phyloP scores from a whole-genome alignment of 768 basidiomycete species.

The Lactifluus echinatus region DNA sequence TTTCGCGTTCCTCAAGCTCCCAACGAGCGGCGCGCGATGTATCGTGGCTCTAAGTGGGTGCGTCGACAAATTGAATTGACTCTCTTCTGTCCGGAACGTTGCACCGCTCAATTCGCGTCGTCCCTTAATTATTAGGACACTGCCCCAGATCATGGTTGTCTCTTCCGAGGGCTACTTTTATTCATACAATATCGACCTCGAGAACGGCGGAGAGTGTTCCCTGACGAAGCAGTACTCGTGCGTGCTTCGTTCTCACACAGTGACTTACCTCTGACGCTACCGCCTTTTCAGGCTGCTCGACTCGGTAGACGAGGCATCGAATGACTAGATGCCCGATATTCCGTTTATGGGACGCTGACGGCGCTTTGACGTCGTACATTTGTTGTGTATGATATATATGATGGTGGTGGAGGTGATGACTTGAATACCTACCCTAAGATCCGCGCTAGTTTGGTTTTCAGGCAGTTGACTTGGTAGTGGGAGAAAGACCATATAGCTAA shows the following conservation, averaged over 20 bases:
- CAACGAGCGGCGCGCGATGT: slow-evolving; percentile 67
- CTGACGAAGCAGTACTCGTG: slow-evolving; percentile 90
- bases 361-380: neutral
- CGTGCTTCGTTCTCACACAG: slow-evolving; percentile 14
- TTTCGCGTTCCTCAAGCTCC: slow-evolving; percentile 84
- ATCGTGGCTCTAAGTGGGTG: slow-evolving; percentile 87
- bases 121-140: slow-evolving; percentile 59
- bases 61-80: neutral
- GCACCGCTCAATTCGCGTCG: neutral
- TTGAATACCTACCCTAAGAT: slow-evolving; percentile 4
- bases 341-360: neutral
- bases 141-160: slow-evolving; percentile 96
- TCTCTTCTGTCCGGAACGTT: neutral
- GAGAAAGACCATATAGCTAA: neutral
- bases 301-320: slow-evolving; percentile 22
- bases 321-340: slow-evolving; percentile 3
- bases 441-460: slow-evolving; percentile 4
- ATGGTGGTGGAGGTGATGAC: neutral
- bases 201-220: slow-evolving; percentile 91
- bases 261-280: neutral
- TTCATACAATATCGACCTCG: slow-evolving; percentile 90
- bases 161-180: slow-evolving; percentile 95
- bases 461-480: neutral
- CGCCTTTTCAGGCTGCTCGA: slow-evolving; percentile 22
- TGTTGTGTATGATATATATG: slow-evolving; percentile 10